Percentiles rank a stretch among this genome's conserved stretches.
Conservation (phyloP, 768 basidiomycete species). For the Suillus discolor region DNA sequence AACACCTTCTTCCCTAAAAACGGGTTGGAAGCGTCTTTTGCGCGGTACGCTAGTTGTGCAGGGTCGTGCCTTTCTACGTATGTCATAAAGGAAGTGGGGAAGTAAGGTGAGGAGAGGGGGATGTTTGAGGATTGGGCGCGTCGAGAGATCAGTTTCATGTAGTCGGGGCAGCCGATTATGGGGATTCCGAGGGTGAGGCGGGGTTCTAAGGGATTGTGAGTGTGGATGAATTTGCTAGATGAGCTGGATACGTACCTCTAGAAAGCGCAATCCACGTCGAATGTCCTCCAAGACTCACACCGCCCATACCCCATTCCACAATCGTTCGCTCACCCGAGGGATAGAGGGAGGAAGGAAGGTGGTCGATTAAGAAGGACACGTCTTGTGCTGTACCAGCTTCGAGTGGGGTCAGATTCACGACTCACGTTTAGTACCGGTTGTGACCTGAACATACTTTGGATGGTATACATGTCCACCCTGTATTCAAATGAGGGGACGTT, state of each 20-base stretch:
- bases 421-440: no score
- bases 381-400: constrained; percentile 68
- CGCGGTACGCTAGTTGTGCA: constrained; percentile 41
- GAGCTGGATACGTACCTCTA: constrained; percentile 35
- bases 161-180: constrained; percentile 76
- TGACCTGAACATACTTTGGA: constrained; percentile 26
- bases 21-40: constrained; percentile 48
- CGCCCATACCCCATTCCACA: constrained; percentile 69
- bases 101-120: constrained; percentile 49
- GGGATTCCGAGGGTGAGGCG: constrained; percentile 49
- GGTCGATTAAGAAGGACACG: constrained; percentile 80
- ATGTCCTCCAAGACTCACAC: constrained; percentile 85
- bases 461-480: constrained; percentile 24
- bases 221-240: background rate
- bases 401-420: background rate
- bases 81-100: constrained; percentile 55
- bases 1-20: constrained; percentile 76
- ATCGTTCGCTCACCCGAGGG: constrained; percentile 64
- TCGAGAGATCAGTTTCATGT: constrained; percentile 51
- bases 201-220: constrained; percentile 36
- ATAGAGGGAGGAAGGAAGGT: constrained; percentile 73
- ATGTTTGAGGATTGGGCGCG: constrained; percentile 53
- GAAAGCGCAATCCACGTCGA: constrained; percentile 73
- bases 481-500: no score
- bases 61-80: constrained; percentile 53